Percentiles rank a stretch among this genome's conserved stretches.
phyloP scores from a whole-genome alignment of 257 asterid genomes.

The Gentiana macrophylla region DNA sequence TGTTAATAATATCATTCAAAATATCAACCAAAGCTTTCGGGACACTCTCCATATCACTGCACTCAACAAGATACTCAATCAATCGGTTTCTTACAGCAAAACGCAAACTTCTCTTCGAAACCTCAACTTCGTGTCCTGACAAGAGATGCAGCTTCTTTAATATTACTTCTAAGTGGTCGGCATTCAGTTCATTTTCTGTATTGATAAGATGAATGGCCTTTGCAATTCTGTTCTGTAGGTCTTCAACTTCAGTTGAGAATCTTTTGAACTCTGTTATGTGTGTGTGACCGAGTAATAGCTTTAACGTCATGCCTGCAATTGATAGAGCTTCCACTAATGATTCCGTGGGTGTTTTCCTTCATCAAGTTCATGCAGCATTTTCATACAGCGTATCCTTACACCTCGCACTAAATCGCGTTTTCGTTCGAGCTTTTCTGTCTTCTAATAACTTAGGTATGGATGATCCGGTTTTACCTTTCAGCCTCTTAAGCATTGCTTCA shows the following conservation, averaged over 20 bases:
- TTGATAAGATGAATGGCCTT: conserved; percentile 42
- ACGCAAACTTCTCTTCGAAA: conserved; percentile 32
- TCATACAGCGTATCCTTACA: conserved; percentile 32
- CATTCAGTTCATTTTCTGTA: conserved; percentile 21
- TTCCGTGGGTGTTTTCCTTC: conserved; percentile 36
- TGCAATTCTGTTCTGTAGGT: conserved; percentile 59
- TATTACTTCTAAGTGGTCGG: conserved; percentile 25
- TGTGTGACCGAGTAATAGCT: conserved; percentile 30
- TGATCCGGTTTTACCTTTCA: conserved; percentile 33
- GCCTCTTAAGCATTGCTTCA: conserved; percentile 57
- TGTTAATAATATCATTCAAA: conserved; percentile 38
- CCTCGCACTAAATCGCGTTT: conserved; percentile 12
- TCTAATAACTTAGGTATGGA: conserved; percentile 20
- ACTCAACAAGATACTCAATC: conserved; percentile 68
- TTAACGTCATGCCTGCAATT: conserved; percentile 54
- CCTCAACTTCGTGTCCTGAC: conserved; percentile 27
- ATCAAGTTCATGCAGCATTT: conserved; percentile 35
- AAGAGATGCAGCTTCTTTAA: conserved; percentile 26
- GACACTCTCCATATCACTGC: conserved; percentile 51
- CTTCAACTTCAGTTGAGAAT: conserved; percentile 52
- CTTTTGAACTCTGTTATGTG: conserved; percentile 30
- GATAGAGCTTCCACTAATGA: conserved; percentile 55
- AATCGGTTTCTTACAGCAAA: conserved; percentile 32
- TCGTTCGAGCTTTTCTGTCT: conserved; percentile 10
- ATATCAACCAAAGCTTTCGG: conserved; percentile 45